Base-by-base conservation (phyloP, 805 yeast species). In the Tetrapisispora phaffii region DNA sequence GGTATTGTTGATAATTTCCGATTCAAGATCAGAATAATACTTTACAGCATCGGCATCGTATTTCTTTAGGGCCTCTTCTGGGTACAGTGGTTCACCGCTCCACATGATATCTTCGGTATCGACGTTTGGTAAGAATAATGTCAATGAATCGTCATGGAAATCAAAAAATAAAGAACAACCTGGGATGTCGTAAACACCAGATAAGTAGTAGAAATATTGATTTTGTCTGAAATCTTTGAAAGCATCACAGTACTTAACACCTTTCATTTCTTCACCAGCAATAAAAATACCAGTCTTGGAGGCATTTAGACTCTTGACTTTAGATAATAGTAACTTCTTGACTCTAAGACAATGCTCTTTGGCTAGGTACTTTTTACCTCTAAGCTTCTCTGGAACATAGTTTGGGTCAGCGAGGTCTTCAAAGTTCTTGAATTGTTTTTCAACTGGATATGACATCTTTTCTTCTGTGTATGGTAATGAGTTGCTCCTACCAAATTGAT, bases 61-160 rank as follows among this genome's bases (percentile, higher is more conserved):
- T 49, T 70, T 72, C 19, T 68, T 59, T 41, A 63, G 44, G 0
- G 96, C 96, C 17, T 82, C 80, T 39, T 81, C 80, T 3, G 72
- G 50, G 34, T 77, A 68, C 43, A 86, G 50, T 5, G 98, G 98
- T 64, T 82, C 58, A 0, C 98, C 98, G 47, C 93, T 81, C 98
- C 98, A 90, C 87, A 93, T 83, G 35, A 90, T 83, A 59, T 86
- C 96, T 37, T 93, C 97, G 36, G 74, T 67, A 58, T 88, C 96
- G 34, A 90, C 72, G 44, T 83, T 76, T 1, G 97, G 97, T 42
- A 93, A 69, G 57, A 83, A 90, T 22, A 90, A 67, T 0, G 80
- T 77, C 49, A 87, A 70, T 44, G 76, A 72, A 37, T 81, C 85
- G 7, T 63, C 53, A 3, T 52, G 57, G 33, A 79, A 56, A 41